Percentiles rank a stretch among this genome's conserved stretches.
Conservation (phyloP, 371 early-diverging fungal species). For the Encephalitozoon romaleae region DNA sequence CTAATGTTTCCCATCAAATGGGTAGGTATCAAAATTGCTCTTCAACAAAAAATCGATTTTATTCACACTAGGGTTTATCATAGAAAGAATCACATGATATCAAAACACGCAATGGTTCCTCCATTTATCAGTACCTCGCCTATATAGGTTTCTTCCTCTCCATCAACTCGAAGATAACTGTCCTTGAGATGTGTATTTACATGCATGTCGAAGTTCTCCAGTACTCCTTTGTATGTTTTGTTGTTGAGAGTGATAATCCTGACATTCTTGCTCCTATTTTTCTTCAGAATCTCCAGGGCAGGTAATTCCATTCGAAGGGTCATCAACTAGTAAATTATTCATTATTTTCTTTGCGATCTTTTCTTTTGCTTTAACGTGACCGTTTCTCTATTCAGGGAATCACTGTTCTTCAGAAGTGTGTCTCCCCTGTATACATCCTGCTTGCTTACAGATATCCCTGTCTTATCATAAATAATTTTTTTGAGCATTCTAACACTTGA, state of each 20-base stretch:
- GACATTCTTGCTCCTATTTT: not conserved
- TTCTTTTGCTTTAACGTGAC: slow-evolving; percentile 22
- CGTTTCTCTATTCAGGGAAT: not conserved
- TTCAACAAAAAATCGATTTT: not conserved
- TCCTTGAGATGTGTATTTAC: slow-evolving; percentile 16
- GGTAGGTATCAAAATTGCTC: not conserved
- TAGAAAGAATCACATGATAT: not conserved
- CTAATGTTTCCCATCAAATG: not conserved
- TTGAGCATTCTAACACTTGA: slow-evolving; percentile 10
- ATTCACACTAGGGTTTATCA: not conserved
- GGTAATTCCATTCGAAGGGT: slow-evolving; percentile 1
- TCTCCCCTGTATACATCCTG: slow-evolving; percentile 8
- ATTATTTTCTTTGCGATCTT: slow-evolving; percentile 11
- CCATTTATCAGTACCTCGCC: slow-evolving; percentile 24
- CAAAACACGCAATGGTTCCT: slow-evolving; percentile 5
- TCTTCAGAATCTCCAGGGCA: not conserved
- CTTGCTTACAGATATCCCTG: slow-evolving; percentile 27
- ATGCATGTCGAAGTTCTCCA: slow-evolving; percentile 23
- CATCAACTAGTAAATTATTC: not conserved
- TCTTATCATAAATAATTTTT: slow-evolving; percentile 17
- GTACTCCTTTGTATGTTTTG: not conserved
- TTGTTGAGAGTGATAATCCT: slow-evolving; percentile 15
- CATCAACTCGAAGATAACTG: not conserved
- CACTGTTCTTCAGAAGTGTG: slow-evolving; percentile 6
- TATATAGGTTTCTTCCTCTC: not conserved